Base-by-base conservation (phyloP, 2,329 filamentous ascomycete species). In the Aspergillus sp. region DNA sequence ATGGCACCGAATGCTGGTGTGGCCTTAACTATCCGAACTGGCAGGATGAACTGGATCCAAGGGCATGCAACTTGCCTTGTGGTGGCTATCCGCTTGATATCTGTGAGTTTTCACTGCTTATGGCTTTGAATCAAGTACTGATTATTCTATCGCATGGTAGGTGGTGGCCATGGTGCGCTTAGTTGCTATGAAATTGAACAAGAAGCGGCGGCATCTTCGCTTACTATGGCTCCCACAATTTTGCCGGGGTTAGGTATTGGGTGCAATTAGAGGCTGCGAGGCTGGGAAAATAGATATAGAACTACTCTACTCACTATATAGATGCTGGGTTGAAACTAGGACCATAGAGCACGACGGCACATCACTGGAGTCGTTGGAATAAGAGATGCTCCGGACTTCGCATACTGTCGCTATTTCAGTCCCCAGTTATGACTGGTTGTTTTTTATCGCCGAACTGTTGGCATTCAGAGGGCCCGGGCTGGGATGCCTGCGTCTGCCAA, bases 1-100 rank as follows among this genome's bases (percentile, higher is more conserved):
- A 48, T 7, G 40, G 33, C 21, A 37, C n/a, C 7, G 27, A 55
- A 37, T 59, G 57, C 17, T 56, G 41, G 40, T 59, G 57, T 21
- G 57, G 57, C 25, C 15, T 43, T 47, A 8, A 31, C 1, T 17
- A 37, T 5, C 57, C 57, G 11, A 23, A 19, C 8, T 21, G 23
- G 7, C 31, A 19, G 2, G 23, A 25, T 14, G 23, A 25, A 12
- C 7, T 43, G 5, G 25, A 41, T 4, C 40, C 50, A 14, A n/a
- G 31, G 11, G 49, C 44, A 17, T 59, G 57, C 31, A 31, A 56
- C 27, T 14, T 50, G 17, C 37, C 21, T 2, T 59, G 57, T 48
- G 6, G 40, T 23, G 57, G 57, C 27, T 59, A 39, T 21, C 46
- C 52, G 7, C 14, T 6, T 4, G 41, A 15, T 15, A 39, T 3